Conservation (phyloP, 148 eudicot species). For the Cornus florida region DNA sequence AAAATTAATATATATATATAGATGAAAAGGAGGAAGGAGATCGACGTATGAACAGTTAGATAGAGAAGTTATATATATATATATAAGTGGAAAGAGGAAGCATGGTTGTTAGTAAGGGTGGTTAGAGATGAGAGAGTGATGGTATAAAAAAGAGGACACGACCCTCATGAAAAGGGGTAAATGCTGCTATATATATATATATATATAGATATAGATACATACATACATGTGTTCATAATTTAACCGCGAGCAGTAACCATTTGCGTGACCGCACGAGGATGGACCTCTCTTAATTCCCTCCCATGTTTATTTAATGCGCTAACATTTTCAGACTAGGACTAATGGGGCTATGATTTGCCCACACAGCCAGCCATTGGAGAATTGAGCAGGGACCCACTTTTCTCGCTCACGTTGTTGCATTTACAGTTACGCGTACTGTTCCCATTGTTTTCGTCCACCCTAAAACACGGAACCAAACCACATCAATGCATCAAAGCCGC, state of each 20-base stretch:
- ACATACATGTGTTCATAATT: background rate
- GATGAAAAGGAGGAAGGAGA: background rate
- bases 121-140: background rate
- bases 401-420: background rate
- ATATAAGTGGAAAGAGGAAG: background rate
- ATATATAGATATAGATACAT: too few species aligned
- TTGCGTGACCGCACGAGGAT: slow-evolving; percentile 44
- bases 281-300: slow-evolving; percentile 3
- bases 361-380: background rate
- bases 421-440: background rate
- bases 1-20: too few species aligned
- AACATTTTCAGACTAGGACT: background rate
- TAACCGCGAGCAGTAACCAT: slow-evolving; percentile 24
- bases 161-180: slow-evolving; percentile 42
- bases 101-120: background rate
- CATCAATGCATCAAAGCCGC: too few species aligned
- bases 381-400: background rate
- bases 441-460: background rate
- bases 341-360: background rate
- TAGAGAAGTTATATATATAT: background rate
- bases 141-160: slow-evolving; percentile 36
- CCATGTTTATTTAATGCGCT: background rate
- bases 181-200: slow-evolving; percentile 13
- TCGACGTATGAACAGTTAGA: background rate
- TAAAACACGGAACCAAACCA: background rate